Base-by-base conservation (phyloP, 441 rosid genomes). In the Erysimum pusillum region DNA sequence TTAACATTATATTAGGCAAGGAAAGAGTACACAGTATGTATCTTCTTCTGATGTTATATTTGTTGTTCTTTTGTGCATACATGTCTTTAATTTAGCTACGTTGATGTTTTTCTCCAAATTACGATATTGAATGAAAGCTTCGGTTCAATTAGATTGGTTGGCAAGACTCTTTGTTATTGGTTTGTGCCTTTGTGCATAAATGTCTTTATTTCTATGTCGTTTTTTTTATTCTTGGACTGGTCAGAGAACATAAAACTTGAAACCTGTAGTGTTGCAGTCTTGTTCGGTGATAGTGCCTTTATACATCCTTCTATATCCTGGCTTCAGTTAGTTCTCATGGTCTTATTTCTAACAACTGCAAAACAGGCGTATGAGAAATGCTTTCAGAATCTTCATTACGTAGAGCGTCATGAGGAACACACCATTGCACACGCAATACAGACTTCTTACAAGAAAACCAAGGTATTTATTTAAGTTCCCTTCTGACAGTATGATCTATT, bases 351-450 rank as follows among this genome's bases (percentile, higher is more conserved):
- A 54, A 70, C 64, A 63, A 76, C 31, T 48, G 71, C 71, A 20
- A 65, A 77, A 71, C 90, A 94, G 99, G 99, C 98, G 8, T 75
- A 88, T 14, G 97, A 90, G 89, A 94, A 94, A 86, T 92, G 96
- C 85, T 94, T 91, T 76, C 94, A 92, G 81, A 92, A 94, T 84
- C 99, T 95, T 63, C 94, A 95, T 78, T 89, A 87, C 17, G 70
- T 95, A 54, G 99, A 95, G 74, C 89, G 96, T 22, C 96, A 95
- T 9, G 96, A 95, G 80, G 96, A 89, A 65, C 98, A 92, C 82
- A 95, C 99, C 13, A 91, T 95, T 81, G 96, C 98, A 6, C 98
- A 95, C 66, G 92, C 98, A 34, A 63, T 95, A 66, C 94, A 91
- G 69, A 88, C 97, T 48, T 13, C 81, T 45, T 95, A 87, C 74